These are phyloP conservation scores for Mortierella alpina DNA, from an alignment of 192 early-diverging fungal genomes.

Conservation along the genomic window DNA sequence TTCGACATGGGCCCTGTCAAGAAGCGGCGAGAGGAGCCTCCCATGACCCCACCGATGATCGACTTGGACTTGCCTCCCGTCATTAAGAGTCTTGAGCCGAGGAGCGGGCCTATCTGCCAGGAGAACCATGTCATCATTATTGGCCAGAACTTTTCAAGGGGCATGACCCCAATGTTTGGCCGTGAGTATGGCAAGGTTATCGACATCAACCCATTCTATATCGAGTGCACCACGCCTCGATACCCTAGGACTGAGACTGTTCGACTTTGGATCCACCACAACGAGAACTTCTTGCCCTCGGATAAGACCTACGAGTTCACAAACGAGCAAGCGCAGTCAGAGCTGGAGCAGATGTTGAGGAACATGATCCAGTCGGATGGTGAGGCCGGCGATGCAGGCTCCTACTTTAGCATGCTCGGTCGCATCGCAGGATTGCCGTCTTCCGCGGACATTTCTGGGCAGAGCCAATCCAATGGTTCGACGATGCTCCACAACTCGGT, in stretches of 20 bases:
- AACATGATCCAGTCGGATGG: slow-evolving; percentile 44
- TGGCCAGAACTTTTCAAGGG: slow-evolving; percentile 43
- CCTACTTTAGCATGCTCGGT: slow-evolving; percentile 31
- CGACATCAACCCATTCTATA: slow-evolving; percentile 47
- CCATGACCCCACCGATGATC: slow-evolving; percentile 31
- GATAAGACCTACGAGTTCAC: slow-evolving; percentile 50
- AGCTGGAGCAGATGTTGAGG: slow-evolving; percentile 47
- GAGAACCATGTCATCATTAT: slow-evolving; percentile 56
- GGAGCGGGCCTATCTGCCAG: slow-evolving; percentile 42
- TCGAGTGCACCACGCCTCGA: slow-evolving; percentile 48
- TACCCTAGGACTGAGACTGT: slow-evolving; percentile 44
- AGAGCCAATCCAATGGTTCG: slow-evolving; percentile 44
- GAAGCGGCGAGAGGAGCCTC: slow-evolving; percentile 36
- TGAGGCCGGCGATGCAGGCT: slow-evolving; percentile 25
- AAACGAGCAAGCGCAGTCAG: slow-evolving; percentile 47
- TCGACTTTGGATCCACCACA: slow-evolving; percentile 37
- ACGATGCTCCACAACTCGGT: slow-evolving; percentile 53
- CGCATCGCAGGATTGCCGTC: slow-evolving; percentile 31
- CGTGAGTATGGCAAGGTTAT: slow-evolving; percentile 40
- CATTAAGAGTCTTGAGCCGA: slow-evolving; percentile 42
- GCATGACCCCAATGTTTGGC: slow-evolving; percentile 53
- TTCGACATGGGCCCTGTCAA: slow-evolving; percentile 32
- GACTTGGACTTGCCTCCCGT: slow-evolving; percentile 25
- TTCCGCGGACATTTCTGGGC: slow-evolving; percentile 39
- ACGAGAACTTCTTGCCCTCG: slow-evolving; percentile 35